These are phyloP conservation scores for Petrea volubilis DNA, from an alignment of 257 asterid species.

Conservation along the genomic window DNA sequence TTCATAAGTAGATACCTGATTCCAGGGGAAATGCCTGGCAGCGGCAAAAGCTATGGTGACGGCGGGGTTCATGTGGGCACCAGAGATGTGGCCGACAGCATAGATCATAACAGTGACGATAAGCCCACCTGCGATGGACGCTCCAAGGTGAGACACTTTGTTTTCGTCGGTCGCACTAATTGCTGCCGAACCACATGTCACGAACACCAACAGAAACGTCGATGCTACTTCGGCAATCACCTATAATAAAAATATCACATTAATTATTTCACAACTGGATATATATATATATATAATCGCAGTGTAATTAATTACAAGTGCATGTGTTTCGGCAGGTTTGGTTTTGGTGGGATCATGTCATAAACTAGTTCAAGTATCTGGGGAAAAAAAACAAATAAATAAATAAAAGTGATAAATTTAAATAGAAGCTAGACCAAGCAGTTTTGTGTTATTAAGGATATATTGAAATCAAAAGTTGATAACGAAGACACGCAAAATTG, in stretches of 20 bases:
- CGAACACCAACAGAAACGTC: constrained; percentile 72
- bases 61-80: constrained; percentile 96
- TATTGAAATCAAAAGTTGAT: too few relatives aligned
- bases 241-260: constrained; percentile 19
- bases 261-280: not conserved
- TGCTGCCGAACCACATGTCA: constrained; percentile 80
- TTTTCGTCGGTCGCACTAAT: constrained; percentile 54
- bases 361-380: too few relatives aligned
- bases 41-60: constrained; percentile 84
- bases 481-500: too few relatives aligned
- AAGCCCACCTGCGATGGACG: constrained; percentile 82
- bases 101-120: constrained; percentile 89
- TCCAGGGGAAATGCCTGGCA: constrained; percentile 79
- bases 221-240: constrained; percentile 72
- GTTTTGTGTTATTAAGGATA: too few relatives aligned
- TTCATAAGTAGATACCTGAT: constrained; percentile 74
- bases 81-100: constrained; percentile 91
- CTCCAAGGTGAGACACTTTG: constrained; percentile 69
- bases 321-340: not conserved
- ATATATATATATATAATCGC: too few relatives aligned
- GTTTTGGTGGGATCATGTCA: not conserved
- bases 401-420: too few relatives aligned
- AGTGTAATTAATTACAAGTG: not conserved
- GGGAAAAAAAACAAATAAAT: too few relatives aligned
- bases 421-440: too few relatives aligned